Percentiles rank a stretch among this genome's conserved stretches.
These are phyloP conservation scores for Penicillium odoratum DNA, from an alignment of 495 filamentous ascomycete species.

Conservation along the genomic window DNA sequence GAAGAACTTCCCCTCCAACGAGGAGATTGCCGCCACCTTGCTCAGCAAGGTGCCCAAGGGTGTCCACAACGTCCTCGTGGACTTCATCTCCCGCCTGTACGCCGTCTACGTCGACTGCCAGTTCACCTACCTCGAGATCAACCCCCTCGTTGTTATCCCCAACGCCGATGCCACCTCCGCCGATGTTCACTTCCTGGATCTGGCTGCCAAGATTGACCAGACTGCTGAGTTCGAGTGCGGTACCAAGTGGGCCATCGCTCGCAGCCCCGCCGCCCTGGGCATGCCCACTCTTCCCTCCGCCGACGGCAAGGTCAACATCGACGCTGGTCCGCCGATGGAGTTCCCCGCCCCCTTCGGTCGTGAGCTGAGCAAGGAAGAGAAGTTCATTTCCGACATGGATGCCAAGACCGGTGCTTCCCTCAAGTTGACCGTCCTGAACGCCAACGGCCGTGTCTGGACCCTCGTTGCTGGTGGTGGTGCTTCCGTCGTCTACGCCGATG, in stretches of 20 bases:
- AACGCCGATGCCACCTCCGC: slow-evolving; percentile 90
- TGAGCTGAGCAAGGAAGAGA: slow-evolving; percentile 97
- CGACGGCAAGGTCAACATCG: slow-evolving; percentile 81
- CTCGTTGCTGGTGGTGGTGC: slow-evolving; percentile 99
- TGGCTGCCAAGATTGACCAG: slow-evolving; percentile 98
- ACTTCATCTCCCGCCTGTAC: slow-evolving; percentile 94
- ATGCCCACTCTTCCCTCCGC: slow-evolving; percentile 57
- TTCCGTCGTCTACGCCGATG: slow-evolving; percentile 97
- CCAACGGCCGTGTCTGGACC: slow-evolving; percentile 91
- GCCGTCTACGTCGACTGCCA: slow-evolving; percentile 99
- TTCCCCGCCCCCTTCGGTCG: slow-evolving; percentile 99
- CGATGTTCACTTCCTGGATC: slow-evolving; percentile 95
- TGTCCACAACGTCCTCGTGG: slow-evolving; percentile 94
- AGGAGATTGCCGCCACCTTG: slow-evolving; percentile 79
- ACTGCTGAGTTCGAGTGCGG: slow-evolving; percentile 99
- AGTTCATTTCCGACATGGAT: slow-evolving; percentile 96
- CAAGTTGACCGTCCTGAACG: slow-evolving; percentile 95
- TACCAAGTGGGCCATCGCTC: slow-evolving; percentile 96
- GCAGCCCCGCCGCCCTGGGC: slow-evolving; percentile 83
- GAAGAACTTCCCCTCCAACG: slow-evolving; percentile 91
- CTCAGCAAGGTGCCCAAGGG: slow-evolving; percentile 93
- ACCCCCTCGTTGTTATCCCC: slow-evolving; percentile 96
- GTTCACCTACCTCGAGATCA: slow-evolving; percentile 99
- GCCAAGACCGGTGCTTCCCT: slow-evolving; percentile 99
- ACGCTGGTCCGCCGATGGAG: slow-evolving; percentile 96